Evolutionary conservation across 495 filamentous ascomycete genomes (phyloP).

Genomic region (Paragyromitra xinjiangensis): DNA sequence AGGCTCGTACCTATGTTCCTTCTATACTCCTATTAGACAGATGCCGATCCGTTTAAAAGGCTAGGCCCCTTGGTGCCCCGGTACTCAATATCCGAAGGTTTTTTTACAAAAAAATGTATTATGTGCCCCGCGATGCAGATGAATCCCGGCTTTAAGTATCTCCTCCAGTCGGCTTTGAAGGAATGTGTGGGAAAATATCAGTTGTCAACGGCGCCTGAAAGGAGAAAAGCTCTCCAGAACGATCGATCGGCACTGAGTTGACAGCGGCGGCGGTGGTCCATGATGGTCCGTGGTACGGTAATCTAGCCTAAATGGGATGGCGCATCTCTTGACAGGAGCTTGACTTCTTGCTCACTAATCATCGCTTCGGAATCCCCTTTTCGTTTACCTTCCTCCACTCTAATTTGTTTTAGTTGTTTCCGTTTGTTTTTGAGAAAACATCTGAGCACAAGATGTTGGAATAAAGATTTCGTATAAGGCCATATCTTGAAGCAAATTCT

Average conservation of each 20-base stretch:
- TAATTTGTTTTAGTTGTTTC: neutral
- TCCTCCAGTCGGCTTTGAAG: neutral
- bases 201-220: constrained; percentile 1
- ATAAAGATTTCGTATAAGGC: constrained; percentile 14
- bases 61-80: neutral
- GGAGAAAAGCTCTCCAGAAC: neutral
- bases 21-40: constrained; percentile 9
- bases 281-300: constrained; percentile 1
- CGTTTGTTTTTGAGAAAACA: constrained; percentile 1
- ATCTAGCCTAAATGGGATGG: constrained; percentile 1
- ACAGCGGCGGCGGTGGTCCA: neutral
- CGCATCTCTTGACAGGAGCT: constrained; percentile 7
- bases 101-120: neutral
- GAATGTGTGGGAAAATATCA: neutral
- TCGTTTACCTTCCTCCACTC: neutral
- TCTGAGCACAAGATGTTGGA: neutral
- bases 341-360: constrained; percentile 7
- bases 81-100: constrained; percentile 5
- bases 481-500: constrained; percentile 2
- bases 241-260: constrained; percentile 10
- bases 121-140: neutral
- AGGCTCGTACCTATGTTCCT: neutral
- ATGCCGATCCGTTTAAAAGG: constrained; percentile 7
- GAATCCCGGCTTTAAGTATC: neutral
- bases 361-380: neutral